phyloP scores from a whole-genome alignment of 2,329 filamentous ascomycete species.

The Fusarium tanahbumbuense region DNA sequence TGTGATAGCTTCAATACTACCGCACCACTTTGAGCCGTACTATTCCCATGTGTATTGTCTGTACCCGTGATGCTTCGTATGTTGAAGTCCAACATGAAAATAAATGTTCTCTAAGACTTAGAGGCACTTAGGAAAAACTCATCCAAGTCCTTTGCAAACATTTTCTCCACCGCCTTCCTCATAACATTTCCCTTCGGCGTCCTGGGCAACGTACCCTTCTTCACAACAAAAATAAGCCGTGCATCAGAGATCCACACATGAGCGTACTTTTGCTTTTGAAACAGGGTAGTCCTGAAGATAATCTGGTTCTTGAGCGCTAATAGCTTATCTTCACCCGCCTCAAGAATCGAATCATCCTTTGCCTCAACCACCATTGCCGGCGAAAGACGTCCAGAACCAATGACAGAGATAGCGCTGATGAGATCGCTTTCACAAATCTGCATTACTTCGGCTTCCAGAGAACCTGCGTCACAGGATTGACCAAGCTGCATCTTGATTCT shows the following conservation, averaged over 20 bases:
- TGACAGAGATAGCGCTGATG: neutral
- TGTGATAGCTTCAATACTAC: neutral
- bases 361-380: conserved; percentile 4
- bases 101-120: rapidly evolving
- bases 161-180: neutral
- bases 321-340: rapidly evolving
- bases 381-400: conserved; percentile 9
- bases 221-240: neutral
- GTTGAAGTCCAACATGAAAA: too few species aligned
- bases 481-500: conserved; percentile 19
- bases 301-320: neutral
- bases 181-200: conserved; percentile 12
- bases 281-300: neutral
- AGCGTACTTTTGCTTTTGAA: conserved; percentile 3
- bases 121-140: rapidly evolving
- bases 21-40: neutral
- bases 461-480: neutral
- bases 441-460: conserved; percentile 12
- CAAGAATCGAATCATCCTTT: neutral
- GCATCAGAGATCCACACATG: conserved; percentile 2
- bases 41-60: rapidly evolving
- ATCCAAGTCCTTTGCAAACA: neutral
- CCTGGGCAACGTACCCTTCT: neutral
- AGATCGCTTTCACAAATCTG: conserved; percentile 7
- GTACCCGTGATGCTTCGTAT: neutral